A percentile compares a stretch with the other conserved stretches of the same genome.
Conservation (phyloP, 164 flowering plant species). For the Berberis thunbergii region DNA sequence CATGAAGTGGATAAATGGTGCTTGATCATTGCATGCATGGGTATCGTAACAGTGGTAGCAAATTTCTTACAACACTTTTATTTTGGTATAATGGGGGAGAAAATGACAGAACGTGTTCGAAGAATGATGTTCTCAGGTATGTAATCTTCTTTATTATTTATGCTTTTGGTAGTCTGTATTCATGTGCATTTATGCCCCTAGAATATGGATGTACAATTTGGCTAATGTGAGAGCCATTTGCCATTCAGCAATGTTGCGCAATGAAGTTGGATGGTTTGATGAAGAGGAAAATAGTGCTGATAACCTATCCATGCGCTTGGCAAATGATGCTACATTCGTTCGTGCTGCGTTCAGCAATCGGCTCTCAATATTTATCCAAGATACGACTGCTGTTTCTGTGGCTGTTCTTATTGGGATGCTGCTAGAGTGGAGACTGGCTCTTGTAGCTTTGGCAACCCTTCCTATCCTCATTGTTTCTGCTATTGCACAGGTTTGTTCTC, state of each 20-base stretch:
- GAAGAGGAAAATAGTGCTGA: slow-evolving; percentile 95
- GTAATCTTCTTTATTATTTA: slow-evolving; percentile 1
- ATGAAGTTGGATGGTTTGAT: slow-evolving; percentile 99
- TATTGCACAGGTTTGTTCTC: slow-evolving; percentile 70
- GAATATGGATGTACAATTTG: no score
- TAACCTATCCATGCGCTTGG: slow-evolving; percentile 89
- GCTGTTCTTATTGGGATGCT: slow-evolving; percentile 84
- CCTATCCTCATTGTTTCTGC: slow-evolving; percentile 83
- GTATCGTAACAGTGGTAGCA: slow-evolving; percentile 88
- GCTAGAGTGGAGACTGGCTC: slow-evolving; percentile 86
- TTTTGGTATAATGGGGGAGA: slow-evolving; percentile 99
- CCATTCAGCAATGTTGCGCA: slow-evolving; percentile 80
- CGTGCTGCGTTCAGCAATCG: slow-evolving; percentile 98
- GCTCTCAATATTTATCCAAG: slow-evolving; percentile 91
- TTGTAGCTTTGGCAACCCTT: slow-evolving; percentile 86
- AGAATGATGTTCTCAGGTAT: slow-evolving; percentile 99
- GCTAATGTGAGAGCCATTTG: background rate
- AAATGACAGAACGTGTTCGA: slow-evolving; percentile 97
- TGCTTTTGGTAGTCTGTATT: background rate
- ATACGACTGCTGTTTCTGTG: slow-evolving; percentile 74
- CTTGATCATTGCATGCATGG: slow-evolving; percentile 86
- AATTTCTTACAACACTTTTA: slow-evolving; percentile 95
- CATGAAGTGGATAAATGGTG: slow-evolving; percentile 85
- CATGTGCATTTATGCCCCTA: no score
- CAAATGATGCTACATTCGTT: slow-evolving; percentile 98